These are phyloP conservation scores for Rhizoclosmatium sp. DNA, from an alignment of 192 early-diverging fungal species.

Conservation along the genomic window DNA sequence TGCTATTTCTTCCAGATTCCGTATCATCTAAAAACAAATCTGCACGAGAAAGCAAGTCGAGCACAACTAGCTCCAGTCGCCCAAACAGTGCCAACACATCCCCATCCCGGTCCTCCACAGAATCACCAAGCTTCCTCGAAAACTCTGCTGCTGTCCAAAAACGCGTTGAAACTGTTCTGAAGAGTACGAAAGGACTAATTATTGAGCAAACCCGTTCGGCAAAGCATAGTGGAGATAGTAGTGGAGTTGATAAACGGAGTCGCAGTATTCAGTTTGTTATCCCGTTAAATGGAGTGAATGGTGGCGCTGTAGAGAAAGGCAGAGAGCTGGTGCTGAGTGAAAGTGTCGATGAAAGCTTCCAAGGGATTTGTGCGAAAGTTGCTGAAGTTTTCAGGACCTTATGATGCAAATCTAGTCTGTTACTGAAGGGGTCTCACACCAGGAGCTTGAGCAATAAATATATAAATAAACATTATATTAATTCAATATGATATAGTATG, in stretches of 20 bases:
- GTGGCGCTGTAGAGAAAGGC: background rate
- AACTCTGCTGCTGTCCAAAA: conserved; percentile 10
- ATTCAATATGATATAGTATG: too few species aligned
- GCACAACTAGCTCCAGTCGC: background rate
- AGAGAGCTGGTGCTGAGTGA: background rate
- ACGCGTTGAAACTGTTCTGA: conserved; percentile 44
- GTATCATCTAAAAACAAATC: too few species aligned
- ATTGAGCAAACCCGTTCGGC: conserved; percentile 38
- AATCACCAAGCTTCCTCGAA: background rate
- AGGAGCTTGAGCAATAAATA: too few species aligned
- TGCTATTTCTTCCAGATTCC: conserved; percentile 55
- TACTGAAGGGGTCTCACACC: too few species aligned
- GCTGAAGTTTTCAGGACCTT: conserved; percentile 39
- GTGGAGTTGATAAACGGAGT: conserved; percentile 25
- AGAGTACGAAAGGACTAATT: conserved; percentile 48
- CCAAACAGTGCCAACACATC: background rate
- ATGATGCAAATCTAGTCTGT: background rate
- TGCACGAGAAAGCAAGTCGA: background rate
- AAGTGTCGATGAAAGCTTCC: conserved; percentile 27
- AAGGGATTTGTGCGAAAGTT: conserved; percentile 31
- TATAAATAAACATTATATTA: too few species aligned
- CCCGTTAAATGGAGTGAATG: background rate
- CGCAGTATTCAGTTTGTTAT: conserved; percentile 41
- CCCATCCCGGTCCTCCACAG: background rate
- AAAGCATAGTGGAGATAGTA: conserved; percentile 39